Evolutionary conservation across 2,329 filamentous ascomycete species (phyloP), one percentile per base, ranked within the genome.

Genomic region (Ophiostoma quercus): DNA sequence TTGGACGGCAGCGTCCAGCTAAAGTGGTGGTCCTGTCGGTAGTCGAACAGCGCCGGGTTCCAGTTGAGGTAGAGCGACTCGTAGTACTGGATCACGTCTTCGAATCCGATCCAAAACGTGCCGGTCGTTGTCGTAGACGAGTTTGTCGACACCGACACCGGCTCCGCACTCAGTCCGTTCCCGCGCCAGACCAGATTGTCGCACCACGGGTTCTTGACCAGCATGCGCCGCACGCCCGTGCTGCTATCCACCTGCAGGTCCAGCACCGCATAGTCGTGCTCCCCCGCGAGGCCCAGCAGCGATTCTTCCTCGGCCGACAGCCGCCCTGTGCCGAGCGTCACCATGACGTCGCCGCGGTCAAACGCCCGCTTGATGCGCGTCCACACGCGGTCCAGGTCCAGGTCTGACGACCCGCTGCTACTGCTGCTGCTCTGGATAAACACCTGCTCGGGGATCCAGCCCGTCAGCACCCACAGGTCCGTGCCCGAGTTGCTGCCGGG

Each of bases 31-130:
- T 99, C 94, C 78, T 97, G 90, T 9, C 94, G 88, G 76, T 91
- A 82, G 1, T 82, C 82, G 79, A 99, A 99, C 0, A 97, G 82
- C 0, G 86, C 85, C 0, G 95, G 94, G 74, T 97, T 97, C 95
- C 95, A 99, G 79, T 98, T 99, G 69, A 99, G 83, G 78, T 98
- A 99, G 74, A 99, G 87, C 22, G 94, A 96, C 77, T 98, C 93
- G 73, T 97, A 99, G 76, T 97, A 89, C 75, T 97, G 93, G 47
- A 92, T 86, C 3, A 97, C 88, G 73, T 93, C 91, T 74, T 96
- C 91, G 37, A 95, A 87, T 32, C 90, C 88, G 80, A 98, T 96
- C 94, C 95, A 98, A 76, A 97, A 96, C 0, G 90, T 92, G n/a
- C 93, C 92, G 22, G 65, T 66, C 6, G 71, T 67, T 3, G 72